phyloP scores from a whole-genome alignment of 2,329 filamentous ascomycete species.

The Shiraia sp. region DNA sequence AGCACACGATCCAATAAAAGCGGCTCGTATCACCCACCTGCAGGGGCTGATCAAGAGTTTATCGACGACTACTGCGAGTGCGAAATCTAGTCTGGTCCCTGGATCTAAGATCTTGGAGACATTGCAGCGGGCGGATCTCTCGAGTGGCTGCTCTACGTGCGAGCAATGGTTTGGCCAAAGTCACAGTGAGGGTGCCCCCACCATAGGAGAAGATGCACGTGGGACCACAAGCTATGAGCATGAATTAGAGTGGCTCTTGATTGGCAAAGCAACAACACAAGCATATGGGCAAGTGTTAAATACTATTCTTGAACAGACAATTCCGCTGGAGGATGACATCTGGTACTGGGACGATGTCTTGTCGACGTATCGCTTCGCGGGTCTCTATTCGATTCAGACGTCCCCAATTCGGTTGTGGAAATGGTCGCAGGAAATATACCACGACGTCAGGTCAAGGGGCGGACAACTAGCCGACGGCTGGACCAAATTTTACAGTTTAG shows the following conservation, averaged over 20 bases:
- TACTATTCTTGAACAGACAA: conserved; percentile 78
- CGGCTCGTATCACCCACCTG: conserved; percentile 60
- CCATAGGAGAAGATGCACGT: conserved; percentile 23
- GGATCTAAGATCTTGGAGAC: conserved; percentile 61
- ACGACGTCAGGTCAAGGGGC: conserved; percentile 57
- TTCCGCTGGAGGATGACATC: conserved; percentile 81
- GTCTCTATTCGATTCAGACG: conserved; percentile 83
- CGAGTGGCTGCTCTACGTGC: conserved; percentile 42
- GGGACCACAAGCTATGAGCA: conserved; percentile 60
- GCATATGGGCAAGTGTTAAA: conserved; percentile 81
- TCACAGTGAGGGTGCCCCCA: conserved; percentile 29
- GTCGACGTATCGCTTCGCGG: conserved; percentile 75
- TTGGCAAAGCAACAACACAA: conserved; percentile 91
- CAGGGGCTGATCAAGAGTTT: conserved; percentile 71
- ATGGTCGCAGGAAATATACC: conserved; percentile 72
- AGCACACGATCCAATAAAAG: conserved; percentile 43
- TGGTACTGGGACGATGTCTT: conserved; percentile 96
- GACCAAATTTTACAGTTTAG: conserved; percentile 75
- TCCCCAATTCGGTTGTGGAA: conserved; percentile 75
- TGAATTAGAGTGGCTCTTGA: conserved; percentile 86
- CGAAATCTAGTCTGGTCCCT: conserved; percentile 64
- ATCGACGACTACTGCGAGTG: conserved; percentile 69
- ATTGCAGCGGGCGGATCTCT: conserved; percentile 65
- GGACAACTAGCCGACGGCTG: conserved; percentile 50
- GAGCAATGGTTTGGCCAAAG: conserved; percentile 41